phyloP scores from a whole-genome alignment of 73 alveolate species.

The Paramecium sexaurelia region DNA sequence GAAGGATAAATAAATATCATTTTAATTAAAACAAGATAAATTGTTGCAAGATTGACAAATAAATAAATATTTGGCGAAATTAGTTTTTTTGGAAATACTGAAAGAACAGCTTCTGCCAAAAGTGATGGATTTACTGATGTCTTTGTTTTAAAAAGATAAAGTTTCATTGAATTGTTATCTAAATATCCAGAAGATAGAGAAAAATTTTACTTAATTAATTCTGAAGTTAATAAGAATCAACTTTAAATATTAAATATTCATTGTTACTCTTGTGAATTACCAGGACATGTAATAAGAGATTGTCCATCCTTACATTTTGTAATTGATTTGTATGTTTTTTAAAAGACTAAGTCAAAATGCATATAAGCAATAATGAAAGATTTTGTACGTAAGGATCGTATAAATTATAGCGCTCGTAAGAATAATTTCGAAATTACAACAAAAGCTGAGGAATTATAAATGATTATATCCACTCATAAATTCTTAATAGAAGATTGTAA shows the following conservation, averaged over 20 bases:
- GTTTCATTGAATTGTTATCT: background rate
- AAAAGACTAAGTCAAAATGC: background rate
- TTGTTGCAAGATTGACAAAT: background rate
- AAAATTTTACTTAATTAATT: background rate
- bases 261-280: conserved; percentile 48
- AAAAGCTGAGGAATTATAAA: background rate
- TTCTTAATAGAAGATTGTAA: background rate
- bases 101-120: conserved; percentile 75
- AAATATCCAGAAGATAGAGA: conserved; percentile 2
- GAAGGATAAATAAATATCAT: conserved; percentile 80
- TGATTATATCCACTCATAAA: background rate
- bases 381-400: background rate
- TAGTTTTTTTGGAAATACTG: conserved; percentile 66
- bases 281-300: conserved; percentile 40
- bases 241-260: background rate
- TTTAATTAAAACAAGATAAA: conserved; percentile 58
- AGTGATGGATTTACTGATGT: conserved; percentile 58
- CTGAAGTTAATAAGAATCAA: background rate
- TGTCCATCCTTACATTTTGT: conserved; percentile 48
- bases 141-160: background rate
- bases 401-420: background rate
- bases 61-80: conserved; percentile 73
- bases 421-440: background rate
- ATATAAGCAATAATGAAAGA: background rate
- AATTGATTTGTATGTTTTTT: background rate